Evolutionary conservation across 1,284 basidiomycete species (phyloP).

Genomic region (Marasmius tenuissimus): DNA sequence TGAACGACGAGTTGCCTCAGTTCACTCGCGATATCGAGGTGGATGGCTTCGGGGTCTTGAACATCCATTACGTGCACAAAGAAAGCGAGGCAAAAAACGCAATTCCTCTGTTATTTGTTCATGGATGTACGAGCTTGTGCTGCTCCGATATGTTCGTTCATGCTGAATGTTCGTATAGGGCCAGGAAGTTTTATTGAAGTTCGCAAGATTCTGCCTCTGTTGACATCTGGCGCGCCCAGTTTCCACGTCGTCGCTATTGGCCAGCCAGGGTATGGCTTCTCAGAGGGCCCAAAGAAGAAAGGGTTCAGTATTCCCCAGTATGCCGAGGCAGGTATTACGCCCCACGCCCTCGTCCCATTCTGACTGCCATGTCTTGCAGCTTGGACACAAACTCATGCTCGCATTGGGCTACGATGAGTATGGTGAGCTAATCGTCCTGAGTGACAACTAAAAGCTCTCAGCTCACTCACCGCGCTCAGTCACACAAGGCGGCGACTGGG

Average conservation of each 20-base stretch:
- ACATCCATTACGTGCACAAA: conserved; percentile 52
- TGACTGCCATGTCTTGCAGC: conserved; percentile 22
- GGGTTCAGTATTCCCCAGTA: conserved; percentile 27
- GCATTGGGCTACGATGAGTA: conserved; percentile 52
- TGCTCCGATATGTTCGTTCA: neutral
- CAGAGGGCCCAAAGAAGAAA: conserved; percentile 34
- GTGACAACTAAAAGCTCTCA: conserved; percentile 30
- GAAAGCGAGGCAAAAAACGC: conserved; percentile 37
- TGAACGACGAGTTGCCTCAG: conserved; percentile 47
- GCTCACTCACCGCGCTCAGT: neutral
- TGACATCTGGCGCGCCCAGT: conserved; percentile 46
- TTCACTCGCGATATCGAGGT: conserved; percentile 45
- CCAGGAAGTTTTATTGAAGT: conserved; percentile 60
- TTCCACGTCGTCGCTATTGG: conserved; percentile 59
- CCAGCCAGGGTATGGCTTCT: conserved; percentile 56
- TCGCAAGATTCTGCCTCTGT: conserved; percentile 50
- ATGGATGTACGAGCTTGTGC: conserved; percentile 43
- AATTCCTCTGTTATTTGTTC: conserved; percentile 51
- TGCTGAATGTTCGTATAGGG: conserved; percentile 36
- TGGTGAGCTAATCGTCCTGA: conserved; percentile 1
- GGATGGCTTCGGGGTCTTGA: conserved; percentile 40
- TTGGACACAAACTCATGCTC: conserved; percentile 52
- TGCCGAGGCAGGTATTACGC: conserved; percentile 34
- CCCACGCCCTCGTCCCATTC: neutral
- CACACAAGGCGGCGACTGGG: conserved; percentile 53